Conservation (phyloP, 2,329 filamentous ascomycete species). For the Mycocentrospora acerina region DNA sequence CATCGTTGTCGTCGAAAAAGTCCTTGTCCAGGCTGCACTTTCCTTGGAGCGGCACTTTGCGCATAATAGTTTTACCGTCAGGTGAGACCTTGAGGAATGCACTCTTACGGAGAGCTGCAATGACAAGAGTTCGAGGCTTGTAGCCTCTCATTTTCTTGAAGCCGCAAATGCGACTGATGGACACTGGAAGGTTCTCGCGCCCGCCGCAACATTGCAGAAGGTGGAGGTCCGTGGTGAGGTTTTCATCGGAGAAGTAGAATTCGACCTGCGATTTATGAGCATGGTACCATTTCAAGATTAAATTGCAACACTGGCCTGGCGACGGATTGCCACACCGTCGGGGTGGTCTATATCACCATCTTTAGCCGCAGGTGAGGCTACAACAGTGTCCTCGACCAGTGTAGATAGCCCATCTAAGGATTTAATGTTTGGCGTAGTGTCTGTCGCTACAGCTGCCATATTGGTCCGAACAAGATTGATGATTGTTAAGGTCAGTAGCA, state of each 20-base stretch:
- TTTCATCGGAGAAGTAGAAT: slow-evolving; percentile 54
- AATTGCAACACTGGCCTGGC: slow-evolving; percentile 21
- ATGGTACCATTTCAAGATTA: too few relatives aligned
- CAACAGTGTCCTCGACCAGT: background rate
- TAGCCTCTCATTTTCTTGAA: slow-evolving; percentile 51
- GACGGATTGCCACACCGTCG: slow-evolving; percentile 29
- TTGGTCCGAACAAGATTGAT: background rate
- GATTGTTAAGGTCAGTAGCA: background rate
- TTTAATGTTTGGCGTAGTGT: background rate
- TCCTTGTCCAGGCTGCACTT: slow-evolving; percentile 31
- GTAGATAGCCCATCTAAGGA: background rate
- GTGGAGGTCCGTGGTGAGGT: slow-evolving; percentile 46
- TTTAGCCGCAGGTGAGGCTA: background rate
- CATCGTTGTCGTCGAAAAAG: slow-evolving; percentile 22
- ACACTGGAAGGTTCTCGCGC: slow-evolving; percentile 46
- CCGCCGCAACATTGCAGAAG: slow-evolving; percentile 46
- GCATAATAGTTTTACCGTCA: slow-evolving; percentile 46
- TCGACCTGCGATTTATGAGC: too few relatives aligned
- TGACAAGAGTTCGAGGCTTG: slow-evolving; percentile 43
- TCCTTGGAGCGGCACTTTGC: slow-evolving; percentile 43
- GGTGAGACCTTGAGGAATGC: slow-evolving; percentile 44
- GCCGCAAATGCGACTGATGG: slow-evolving; percentile 45
- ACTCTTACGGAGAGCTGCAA: slow-evolving; percentile 46
- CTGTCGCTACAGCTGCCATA: slow-evolving; percentile 3
- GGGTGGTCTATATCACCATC: slow-evolving; percentile 22